These are phyloP conservation scores for Trypanosoma boissoni DNA, from an alignment of 208 protist species.

Conservation along the genomic window DNA sequence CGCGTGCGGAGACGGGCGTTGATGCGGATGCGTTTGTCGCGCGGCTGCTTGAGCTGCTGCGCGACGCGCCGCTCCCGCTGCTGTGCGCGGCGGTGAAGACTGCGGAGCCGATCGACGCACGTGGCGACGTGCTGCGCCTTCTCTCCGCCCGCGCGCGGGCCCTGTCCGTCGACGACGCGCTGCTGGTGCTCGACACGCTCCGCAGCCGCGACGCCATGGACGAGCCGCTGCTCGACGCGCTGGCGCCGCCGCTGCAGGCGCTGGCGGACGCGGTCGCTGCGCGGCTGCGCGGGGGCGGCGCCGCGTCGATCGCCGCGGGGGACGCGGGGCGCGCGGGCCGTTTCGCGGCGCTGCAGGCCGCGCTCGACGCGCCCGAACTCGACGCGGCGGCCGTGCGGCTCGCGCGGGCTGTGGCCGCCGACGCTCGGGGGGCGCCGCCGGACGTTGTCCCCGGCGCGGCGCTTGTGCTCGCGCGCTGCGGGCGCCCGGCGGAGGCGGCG, in stretches of 20 bases:
- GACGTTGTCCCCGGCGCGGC: constrained; percentile 24
- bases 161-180: constrained; percentile 5
- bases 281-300: not conserved
- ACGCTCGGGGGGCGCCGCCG: constrained; percentile 8
- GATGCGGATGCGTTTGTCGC: constrained; percentile 20
- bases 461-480: constrained; percentile 10
- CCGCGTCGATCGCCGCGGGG: not conserved
- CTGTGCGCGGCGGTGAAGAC: constrained; percentile 14
- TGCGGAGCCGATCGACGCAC: constrained; percentile 6
- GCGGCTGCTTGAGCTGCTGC: constrained; percentile 23
- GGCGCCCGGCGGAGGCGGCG: not conserved
- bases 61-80: not conserved
- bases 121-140: constrained; percentile 23
- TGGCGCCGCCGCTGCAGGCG: constrained; percentile 24
- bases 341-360: no score
- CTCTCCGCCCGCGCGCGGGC: constrained; percentile 12
- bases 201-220: constrained; percentile 25
- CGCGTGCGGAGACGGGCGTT: no score
- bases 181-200: constrained; percentile 16
- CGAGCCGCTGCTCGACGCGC: constrained; percentile 45
- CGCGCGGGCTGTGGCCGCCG: not conserved
- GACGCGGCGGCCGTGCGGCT: constrained; percentile 8
- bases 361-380: no score
- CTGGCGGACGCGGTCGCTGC: constrained; percentile 13
- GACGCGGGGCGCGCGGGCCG: not conserved